These are phyloP conservation scores for Tripterygium wilfordii DNA, from an alignment of 177 flowering plant genomes.

Conservation along the genomic window DNA sequence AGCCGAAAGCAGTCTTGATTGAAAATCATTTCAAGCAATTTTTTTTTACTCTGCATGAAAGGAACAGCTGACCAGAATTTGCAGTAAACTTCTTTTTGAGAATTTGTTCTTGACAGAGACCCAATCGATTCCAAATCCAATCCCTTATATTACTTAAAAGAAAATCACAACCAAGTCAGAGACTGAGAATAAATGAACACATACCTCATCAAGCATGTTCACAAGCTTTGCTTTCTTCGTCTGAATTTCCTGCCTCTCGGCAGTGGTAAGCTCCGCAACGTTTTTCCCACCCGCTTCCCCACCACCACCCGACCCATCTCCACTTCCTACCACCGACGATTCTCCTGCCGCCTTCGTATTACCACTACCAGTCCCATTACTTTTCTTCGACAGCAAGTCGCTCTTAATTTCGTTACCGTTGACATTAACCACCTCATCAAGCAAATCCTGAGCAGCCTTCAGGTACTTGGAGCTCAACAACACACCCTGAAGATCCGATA, in stretches of 20 bases:
- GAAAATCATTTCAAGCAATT: too few relatives aligned
- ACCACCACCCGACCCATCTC: constrained; percentile 27
- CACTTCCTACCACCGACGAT: constrained; percentile 29
- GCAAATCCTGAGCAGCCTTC: constrained; percentile 80
- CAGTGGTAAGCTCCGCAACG: constrained; percentile 58
- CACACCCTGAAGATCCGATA: constrained; percentile 60
- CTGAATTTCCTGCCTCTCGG: constrained; percentile 92
- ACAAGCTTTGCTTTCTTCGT: constrained; percentile 94
- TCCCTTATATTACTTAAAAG: too few relatives aligned
- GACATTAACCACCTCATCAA: constrained; percentile 89
- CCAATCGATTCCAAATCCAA: too few relatives aligned
- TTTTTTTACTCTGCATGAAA: too few relatives aligned
- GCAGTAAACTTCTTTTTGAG: too few relatives aligned
- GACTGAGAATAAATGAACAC: background rate
- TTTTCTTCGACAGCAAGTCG: constrained; percentile 24
- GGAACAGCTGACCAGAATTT: too few relatives aligned
- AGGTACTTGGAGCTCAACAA: constrained; percentile 80
- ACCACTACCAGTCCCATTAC: constrained; percentile 16
- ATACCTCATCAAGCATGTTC: constrained; percentile 93
- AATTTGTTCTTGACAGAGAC: too few relatives aligned
- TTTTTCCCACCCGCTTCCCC: constrained; percentile 32
- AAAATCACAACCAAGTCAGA: too few relatives aligned
- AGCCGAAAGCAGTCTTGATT: too few relatives aligned
- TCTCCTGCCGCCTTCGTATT: constrained; percentile 37
- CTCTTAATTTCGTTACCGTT: constrained; percentile 31